These are phyloP conservation scores for Cutaneotrichosporon mucoides DNA, from an alignment of 1,284 basidiomycete genomes.

Conservation along the genomic window DNA sequence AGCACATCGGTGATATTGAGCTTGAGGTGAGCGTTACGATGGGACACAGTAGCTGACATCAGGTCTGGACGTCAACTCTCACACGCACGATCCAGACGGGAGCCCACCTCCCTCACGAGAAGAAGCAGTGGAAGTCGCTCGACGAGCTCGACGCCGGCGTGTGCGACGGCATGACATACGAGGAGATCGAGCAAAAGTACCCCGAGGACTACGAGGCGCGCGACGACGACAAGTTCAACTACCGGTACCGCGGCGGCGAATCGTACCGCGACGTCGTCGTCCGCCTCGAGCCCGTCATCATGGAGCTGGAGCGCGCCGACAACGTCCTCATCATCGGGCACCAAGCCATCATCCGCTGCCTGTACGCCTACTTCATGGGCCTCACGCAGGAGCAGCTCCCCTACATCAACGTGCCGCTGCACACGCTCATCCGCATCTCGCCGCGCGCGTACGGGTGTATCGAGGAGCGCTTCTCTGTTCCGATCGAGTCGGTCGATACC, in stretches of 20 bases:
- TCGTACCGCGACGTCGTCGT: conserved; percentile 95
- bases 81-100: conserved; percentile 90
- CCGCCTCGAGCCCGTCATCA: conserved; percentile 94
- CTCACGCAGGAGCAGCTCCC: conserved; percentile 89
- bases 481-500: conserved; percentile 87
- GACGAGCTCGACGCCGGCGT: conserved; percentile 99
- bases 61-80: conserved; percentile 96
- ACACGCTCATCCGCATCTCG: conserved; percentile 96
- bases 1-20: conserved; percentile 73
- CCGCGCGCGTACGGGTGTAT: conserved; percentile 98
- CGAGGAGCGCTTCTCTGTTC: conserved; percentile 83
- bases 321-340: conserved; percentile 97
- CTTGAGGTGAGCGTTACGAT: conserved; percentile 57
- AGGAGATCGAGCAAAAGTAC: conserved; percentile 95
- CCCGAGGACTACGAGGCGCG: conserved; percentile 98
- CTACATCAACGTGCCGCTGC: conserved; percentile 94
- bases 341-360: conserved; percentile 82
- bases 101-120: conserved; percentile 73
- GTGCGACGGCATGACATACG: conserved; percentile 99
- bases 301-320: conserved; percentile 98
- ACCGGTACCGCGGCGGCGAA: conserved; percentile 90
- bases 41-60: conserved; percentile 2
- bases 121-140: conserved; percentile 97
- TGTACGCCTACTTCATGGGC: conserved; percentile 95
- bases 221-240: conserved; percentile 99